Base-by-base conservation (phyloP, 2,329 filamentous ascomycete species). In the Aspergillus cejpii region DNA sequence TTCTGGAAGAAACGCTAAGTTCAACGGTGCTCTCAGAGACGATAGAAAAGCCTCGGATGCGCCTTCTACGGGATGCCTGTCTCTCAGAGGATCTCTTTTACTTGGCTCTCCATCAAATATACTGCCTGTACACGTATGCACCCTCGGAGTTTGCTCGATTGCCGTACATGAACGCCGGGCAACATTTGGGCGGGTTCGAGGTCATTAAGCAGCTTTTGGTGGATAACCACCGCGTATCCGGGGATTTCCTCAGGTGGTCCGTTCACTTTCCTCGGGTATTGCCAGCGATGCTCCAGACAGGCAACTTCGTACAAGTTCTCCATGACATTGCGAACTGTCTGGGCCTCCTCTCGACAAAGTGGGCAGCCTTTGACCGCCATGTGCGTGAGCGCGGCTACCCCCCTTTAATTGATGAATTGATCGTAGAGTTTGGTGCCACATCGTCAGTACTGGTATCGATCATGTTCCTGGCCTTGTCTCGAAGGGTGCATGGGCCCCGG, bases 31-130 rank as follows among this genome's bases (percentile, higher is more conserved):
- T 55, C 3, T 56, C 74, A 2, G 77, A 78, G 47, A 37, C 44
- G 7, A 44, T 64, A 55, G 59, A 36, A 67, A 67, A 19, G 7
- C 56, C 60, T 12, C 73, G 84, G 23, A 68, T 80, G 26, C 51
- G 60, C n/a, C 69, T 85, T 6, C 65, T 89, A 10, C 57, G 52
- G 20, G 68, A 78, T 19, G 84, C 84, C 1, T 83, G 80, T 51
- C 34, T 50, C 1, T 54, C 59, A 0, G 62, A 73, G 3, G 85
- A 90, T 59, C 50, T 69, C 37, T 79, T 85, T 57, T 89, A 83
- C 58, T 54, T 88, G 39, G 70, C 75, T 5, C 59, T 85, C 10
- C 83, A 86, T 57, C 83, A 86, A 57, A 47, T 84, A 1, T 82
- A 79, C 60, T 85, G 81, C 57, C 57, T 76, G 15, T 79, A 76